Evolutionary conservation across 2,329 filamentous ascomycete species (phyloP).

Genomic region (Diaporthe caulivora): DNA sequence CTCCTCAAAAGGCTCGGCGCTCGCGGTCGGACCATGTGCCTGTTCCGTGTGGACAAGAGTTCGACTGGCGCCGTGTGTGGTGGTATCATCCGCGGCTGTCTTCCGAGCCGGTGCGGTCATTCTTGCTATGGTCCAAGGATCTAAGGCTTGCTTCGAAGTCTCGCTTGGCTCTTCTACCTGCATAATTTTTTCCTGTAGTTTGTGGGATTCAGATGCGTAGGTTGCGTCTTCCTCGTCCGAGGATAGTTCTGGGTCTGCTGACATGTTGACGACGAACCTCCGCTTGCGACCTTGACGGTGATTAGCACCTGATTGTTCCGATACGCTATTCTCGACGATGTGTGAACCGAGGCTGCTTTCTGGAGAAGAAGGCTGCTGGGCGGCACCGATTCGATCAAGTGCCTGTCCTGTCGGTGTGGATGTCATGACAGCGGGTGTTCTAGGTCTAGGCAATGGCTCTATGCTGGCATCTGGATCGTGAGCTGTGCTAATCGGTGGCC

Average conservation of each 20-base stretch:
- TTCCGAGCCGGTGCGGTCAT: constrained; percentile 45
- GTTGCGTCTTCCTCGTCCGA: constrained; percentile 36
- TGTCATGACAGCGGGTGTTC: too few species aligned
- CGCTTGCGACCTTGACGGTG: neutral
- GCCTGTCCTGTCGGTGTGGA: too few species aligned
- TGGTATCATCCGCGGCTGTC: neutral
- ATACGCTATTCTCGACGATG: neutral
- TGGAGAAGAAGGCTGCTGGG: neutral
- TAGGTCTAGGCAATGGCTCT: neutral
- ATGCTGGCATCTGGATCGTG: neutral
- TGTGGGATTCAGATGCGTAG: neutral
- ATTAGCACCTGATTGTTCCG: neutral
- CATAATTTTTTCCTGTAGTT: neutral
- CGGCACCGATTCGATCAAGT: neutral
- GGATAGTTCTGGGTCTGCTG: constrained; percentile 34
- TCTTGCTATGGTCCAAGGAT: constrained; percentile 57
- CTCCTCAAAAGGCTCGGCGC: neutral
- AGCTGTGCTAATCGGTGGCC: neutral
- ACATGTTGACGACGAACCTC: constrained; percentile 36
- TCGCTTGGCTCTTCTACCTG: neutral
- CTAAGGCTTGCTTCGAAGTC: constrained; percentile 44
- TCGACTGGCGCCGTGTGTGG: neutral
- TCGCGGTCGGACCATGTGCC: neutral
- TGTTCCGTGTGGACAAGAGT: neutral
- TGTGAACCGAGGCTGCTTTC: neutral